Conservation (phyloP, 1,284 basidiomycete species). For the Apiotrichum gamsii region DNA sequence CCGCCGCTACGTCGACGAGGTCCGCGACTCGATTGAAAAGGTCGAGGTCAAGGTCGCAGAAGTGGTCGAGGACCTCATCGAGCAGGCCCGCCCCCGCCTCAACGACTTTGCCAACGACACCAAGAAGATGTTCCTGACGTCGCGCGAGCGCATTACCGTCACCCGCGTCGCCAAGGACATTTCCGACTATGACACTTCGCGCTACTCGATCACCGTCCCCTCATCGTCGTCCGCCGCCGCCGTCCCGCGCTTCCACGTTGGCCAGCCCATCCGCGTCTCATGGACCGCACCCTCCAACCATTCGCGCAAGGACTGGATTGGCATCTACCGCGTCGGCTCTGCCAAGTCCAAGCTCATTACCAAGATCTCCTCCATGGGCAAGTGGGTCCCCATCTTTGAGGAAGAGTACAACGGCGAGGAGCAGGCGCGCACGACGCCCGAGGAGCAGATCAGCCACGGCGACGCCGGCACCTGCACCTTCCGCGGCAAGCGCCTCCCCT, state of each 20-base stretch:
- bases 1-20: constrained; percentile 73
- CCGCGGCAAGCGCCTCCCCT: constrained; percentile 71
- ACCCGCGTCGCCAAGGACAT: constrained; percentile 78
- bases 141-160: constrained; percentile 79
- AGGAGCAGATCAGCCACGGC: constrained; percentile 42
- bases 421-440: constrained; percentile 51
- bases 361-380: constrained; percentile 75
- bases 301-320: constrained; percentile 95
- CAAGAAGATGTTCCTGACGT: constrained; percentile 82
- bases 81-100: constrained; percentile 61
- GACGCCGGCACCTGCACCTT: constrained; percentile 65
- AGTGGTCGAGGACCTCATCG: constrained; percentile 85
- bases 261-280: constrained; percentile 75
- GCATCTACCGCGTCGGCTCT: constrained; percentile 84
- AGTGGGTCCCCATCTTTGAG: constrained; percentile 86
- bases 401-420: constrained; percentile 91
- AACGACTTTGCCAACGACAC: constrained; percentile 86
- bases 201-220: constrained; percentile 64
- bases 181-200: constrained; percentile 66
- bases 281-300: constrained; percentile 86
- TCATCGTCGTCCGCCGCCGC: constrained; percentile 45
- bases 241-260: constrained; percentile 67
- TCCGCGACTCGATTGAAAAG: constrained; percentile 88
- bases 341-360: constrained; percentile 78
- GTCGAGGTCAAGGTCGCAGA: constrained; percentile 88